These are phyloP conservation scores for Fusarium proliferatum DNA, from an alignment of 2,329 filamentous ascomycete genomes.

Conservation along the genomic window DNA sequence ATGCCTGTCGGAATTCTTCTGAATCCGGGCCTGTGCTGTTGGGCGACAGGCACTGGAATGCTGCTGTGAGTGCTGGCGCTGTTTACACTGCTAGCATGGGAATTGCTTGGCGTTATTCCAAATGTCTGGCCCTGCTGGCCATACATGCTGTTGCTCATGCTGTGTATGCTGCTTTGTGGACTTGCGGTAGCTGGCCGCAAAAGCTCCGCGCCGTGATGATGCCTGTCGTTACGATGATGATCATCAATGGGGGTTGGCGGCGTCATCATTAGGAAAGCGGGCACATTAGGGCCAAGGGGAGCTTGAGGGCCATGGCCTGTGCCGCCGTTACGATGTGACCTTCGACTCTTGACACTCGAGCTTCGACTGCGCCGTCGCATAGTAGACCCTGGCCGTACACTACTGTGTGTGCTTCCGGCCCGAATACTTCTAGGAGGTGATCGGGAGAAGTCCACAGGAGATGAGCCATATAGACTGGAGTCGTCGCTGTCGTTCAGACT, in stretches of 20 bases:
- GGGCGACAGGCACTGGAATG: slow-evolving; percentile 21
- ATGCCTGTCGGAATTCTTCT: slow-evolving; percentile 39
- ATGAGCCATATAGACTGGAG: slow-evolving; percentile 64
- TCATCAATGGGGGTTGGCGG: slow-evolving; percentile 57
- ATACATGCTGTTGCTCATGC: slow-evolving; percentile 35
- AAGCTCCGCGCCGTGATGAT: slow-evolving; percentile 46
- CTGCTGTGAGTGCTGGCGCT: slow-evolving; percentile 33
- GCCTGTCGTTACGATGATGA: slow-evolving; percentile 30
- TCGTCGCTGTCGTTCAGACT: slow-evolving; percentile 66
- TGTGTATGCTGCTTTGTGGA: slow-evolving; percentile 40
- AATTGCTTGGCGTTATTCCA: slow-evolving; percentile 23
- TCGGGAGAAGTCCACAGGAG: slow-evolving; percentile 68
- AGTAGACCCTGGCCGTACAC: slow-evolving; percentile 55
- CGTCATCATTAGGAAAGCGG: slow-evolving; percentile 60
- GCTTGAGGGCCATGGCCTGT: slow-evolving; percentile 36
- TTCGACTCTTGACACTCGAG: slow-evolving; percentile 63
- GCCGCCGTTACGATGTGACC: slow-evolving; percentile 54
- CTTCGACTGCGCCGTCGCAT: slow-evolving; percentile 60
- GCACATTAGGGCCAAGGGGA: slow-evolving; percentile 46
- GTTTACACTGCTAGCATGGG: slow-evolving; percentile 16
- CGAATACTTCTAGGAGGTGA: slow-evolving; percentile 66
- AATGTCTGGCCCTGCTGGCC: slow-evolving; percentile 16
- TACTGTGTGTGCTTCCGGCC: slow-evolving; percentile 60
- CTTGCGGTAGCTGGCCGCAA: slow-evolving; percentile 50
- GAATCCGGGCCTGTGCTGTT: slow-evolving; percentile 38